Evolutionary conservation across 768 basidiomycete species (phyloP).

Genomic region (Filobasidium wieringae): DNA sequence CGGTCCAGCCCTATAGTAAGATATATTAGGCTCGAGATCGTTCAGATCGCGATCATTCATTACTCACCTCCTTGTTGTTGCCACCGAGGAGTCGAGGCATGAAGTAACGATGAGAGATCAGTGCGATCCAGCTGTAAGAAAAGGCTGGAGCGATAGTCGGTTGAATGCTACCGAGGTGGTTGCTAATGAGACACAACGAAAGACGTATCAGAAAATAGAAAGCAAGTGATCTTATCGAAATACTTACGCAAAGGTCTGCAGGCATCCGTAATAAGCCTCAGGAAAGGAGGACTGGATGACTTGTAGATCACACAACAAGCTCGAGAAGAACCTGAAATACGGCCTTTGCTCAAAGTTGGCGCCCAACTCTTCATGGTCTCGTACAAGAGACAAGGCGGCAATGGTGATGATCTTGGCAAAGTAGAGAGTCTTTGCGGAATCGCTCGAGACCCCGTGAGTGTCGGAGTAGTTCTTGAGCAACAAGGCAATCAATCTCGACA

Average conservation of each 20-base stretch:
- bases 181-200: slow-evolving; percentile 47
- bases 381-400: slow-evolving; percentile 87
- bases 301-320: slow-evolving; percentile 81
- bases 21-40: background rate
- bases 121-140: slow-evolving; percentile 93
- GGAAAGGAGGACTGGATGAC: slow-evolving; percentile 74
- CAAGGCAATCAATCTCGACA: slow-evolving; percentile 87
- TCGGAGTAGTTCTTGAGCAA: slow-evolving; percentile 99
- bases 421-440: slow-evolving; percentile 91
- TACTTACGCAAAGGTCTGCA: slow-evolving; percentile 72
- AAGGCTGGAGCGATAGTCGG: slow-evolving; percentile 96
- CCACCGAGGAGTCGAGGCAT: slow-evolving; percentile 80
- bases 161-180: slow-evolving; percentile 89
- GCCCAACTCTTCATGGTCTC: slow-evolving; percentile 88
- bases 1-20: slow-evolving; percentile 64
- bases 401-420: slow-evolving; percentile 94
- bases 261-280: slow-evolving; percentile 60
- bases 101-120: slow-evolving; percentile 90
- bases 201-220: background rate
- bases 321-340: slow-evolving; percentile 97
- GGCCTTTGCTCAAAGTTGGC: slow-evolving; percentile 88
- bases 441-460: slow-evolving; percentile 73
- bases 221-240: background rate
- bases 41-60: slow-evolving; percentile 8
- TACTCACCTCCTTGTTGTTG: slow-evolving; percentile 67